These are phyloP conservation scores for Ophiocordyceps robertsii DNA, from an alignment of 2,329 filamentous ascomycete genomes.

Conservation along the genomic window DNA sequence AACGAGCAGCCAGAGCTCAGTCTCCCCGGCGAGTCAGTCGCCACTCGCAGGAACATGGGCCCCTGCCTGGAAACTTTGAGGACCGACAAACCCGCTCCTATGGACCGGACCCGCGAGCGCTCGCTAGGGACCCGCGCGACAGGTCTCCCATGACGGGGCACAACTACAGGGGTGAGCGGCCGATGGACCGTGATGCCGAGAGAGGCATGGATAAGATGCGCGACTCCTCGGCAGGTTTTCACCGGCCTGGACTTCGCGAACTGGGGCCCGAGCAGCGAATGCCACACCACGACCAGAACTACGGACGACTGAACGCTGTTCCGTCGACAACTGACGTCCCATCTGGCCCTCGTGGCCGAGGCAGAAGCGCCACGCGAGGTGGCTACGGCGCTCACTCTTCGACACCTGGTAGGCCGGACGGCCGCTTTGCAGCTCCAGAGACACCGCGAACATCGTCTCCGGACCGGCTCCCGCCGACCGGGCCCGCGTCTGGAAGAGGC, in stretches of 20 bases:
- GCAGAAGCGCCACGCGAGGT: constrained; percentile 26
- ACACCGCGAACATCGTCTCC: constrained; percentile 28
- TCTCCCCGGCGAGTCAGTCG: constrained; percentile 34
- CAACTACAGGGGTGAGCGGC: constrained; percentile 18
- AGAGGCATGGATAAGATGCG: constrained; percentile 23
- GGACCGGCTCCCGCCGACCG: constrained; percentile 38
- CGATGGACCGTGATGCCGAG: constrained; percentile 25
- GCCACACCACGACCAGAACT: constrained; percentile 45
- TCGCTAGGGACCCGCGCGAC: constrained; percentile 17
- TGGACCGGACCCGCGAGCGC: constrained; percentile 16
- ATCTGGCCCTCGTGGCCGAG: constrained; percentile 41
- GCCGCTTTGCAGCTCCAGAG: constrained; percentile 26
- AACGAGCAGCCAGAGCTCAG: constrained; percentile 24
- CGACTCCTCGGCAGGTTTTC: constrained; percentile 22
- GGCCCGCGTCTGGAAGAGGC: constrained; percentile 34
- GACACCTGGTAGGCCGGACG: constrained; percentile 26
- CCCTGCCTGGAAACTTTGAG: constrained; percentile 26
- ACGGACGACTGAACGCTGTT: constrained; percentile 45
- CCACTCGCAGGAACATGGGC: constrained; percentile 14
- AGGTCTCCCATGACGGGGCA: constrained; percentile 15
- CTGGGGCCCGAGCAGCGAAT: constrained; percentile 35
- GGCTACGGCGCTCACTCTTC: constrained; percentile 19
- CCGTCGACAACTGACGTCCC: constrained; percentile 33
- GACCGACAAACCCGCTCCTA: constrained; percentile 32
- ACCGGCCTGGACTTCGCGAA: constrained; percentile 20